Base-by-base conservation (phyloP, 139 green algal genomes). In the Closterium sp. region DNA sequence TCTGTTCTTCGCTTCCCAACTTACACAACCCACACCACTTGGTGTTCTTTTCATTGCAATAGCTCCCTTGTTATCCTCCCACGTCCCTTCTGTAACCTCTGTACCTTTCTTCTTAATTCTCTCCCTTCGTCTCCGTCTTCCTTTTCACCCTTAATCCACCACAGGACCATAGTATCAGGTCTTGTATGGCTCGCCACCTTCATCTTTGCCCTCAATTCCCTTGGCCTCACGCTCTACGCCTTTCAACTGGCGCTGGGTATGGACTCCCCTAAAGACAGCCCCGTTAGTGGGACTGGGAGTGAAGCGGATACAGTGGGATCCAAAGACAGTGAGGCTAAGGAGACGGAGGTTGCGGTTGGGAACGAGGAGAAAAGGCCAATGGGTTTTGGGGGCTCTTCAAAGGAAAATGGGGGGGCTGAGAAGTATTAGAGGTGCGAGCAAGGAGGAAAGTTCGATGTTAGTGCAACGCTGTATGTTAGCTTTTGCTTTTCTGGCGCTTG, bases 111-210 rank as follows among this genome's bases (percentile, higher is more conserved):
- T 79, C 62, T 79, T 13, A 0, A 11, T 24, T 79, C 62, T 22
- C 62, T 24, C 50, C 50, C 86, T 6, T 38, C 86, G n/a, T 50
- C 29, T 42, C 86, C 11, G 2, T 38, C 86, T 50, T 27, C 29
- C 31, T 24, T 13, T 70, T 27, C 50, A 32, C 27, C 19, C 70
- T 92, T n/a, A 38, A 89, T 79, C 32, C 11, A 27, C 62, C 62
- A 22, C 91, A 94, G 91, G 79, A 94, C 91, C 38, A 91, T 94
- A 32, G n/a, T 94, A n/a, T 86, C 91, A 29, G 91, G 91, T 19
- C 31, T 91, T 22, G 22, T 32, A 17, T 94, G 73, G 70, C 91
- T 94, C 4, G 91, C 29, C 42, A 94, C 91, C 21, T 94, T 94
- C 9, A 90, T 94, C 9, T 94, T 94, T 93, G 91, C n/a, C 5